Percentiles rank a stretch among this genome's conserved stretches.
Evolutionary conservation across 768 basidiomycete genomes (phyloP).

Genomic region (Termitomyces sp.): DNA sequence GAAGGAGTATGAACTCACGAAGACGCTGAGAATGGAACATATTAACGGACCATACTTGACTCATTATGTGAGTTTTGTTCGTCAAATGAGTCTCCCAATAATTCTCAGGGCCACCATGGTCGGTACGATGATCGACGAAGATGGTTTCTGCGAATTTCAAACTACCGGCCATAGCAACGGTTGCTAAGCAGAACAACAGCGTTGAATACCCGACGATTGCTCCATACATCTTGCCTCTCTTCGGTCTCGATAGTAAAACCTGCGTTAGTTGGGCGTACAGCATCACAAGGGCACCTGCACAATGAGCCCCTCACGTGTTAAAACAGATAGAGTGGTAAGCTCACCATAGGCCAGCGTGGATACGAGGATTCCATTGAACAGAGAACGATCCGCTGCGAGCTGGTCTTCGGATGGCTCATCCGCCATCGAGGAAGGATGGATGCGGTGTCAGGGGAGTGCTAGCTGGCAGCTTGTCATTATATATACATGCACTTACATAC

Average conservation of each 20-base stretch:
- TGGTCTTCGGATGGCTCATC: background rate
- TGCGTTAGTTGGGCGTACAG: slow-evolving; percentile 17
- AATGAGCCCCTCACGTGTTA: background rate
- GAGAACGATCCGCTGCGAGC: slow-evolving; percentile 5
- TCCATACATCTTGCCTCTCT: slow-evolving; percentile 16
- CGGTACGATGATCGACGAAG: slow-evolving; percentile 12
- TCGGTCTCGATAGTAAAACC: slow-evolving; percentile 18
- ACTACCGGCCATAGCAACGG: slow-evolving; percentile 15
- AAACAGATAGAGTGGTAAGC: background rate
- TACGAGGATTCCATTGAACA: slow-evolving; percentile 14
- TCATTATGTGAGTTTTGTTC: slow-evolving; percentile 14
- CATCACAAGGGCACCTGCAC: slow-evolving; percentile 17
- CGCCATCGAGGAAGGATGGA: slow-evolving; percentile 4
- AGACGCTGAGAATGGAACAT: background rate
- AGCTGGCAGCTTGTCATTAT: slow-evolving; percentile 9
- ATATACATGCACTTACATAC: slow-evolving; percentile 1
- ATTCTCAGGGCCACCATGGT: background rate
- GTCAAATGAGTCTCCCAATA: slow-evolving; percentile 6
- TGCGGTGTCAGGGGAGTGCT: slow-evolving; percentile 10
- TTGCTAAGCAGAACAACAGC: slow-evolving; percentile 14
- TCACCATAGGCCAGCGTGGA: slow-evolving; percentile 17
- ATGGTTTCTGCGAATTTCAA: slow-evolving; percentile 15
- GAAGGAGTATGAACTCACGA: background rate
- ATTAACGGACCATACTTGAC: slow-evolving; percentile 12
- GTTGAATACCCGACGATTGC: slow-evolving; percentile 16